phyloP scores from a whole-genome alignment of 345 rosid genomes.

The Acer saccharum region DNA sequence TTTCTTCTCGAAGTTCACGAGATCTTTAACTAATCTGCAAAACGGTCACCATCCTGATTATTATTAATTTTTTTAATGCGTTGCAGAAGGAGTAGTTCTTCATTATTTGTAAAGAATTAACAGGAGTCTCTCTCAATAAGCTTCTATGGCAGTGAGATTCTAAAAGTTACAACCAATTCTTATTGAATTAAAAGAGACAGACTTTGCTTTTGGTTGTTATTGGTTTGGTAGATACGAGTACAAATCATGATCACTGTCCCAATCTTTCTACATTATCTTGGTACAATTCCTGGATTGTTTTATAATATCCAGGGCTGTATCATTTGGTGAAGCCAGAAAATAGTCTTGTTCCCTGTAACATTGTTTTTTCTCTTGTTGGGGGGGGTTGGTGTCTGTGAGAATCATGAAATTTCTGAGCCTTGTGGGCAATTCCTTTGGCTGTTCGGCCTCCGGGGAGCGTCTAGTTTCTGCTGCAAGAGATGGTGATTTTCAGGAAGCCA shows the following conservation, averaged over 20 bases:
- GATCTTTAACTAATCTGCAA: constrained; percentile 10
- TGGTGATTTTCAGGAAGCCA: constrained; percentile 96
- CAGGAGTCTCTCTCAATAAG: constrained; percentile 13
- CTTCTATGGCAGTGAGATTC: constrained; percentile 23
- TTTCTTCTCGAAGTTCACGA: constrained; percentile 22
- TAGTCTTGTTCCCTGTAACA: too few relatives aligned
- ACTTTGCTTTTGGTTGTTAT: constrained; percentile 20
- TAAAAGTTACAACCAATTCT: constrained; percentile 32
- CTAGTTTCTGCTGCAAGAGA: constrained; percentile 98
- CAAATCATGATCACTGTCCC: not conserved
- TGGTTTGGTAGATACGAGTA: constrained; percentile 22
- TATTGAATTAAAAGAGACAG: not conserved
- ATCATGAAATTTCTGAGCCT: constrained; percentile 80
- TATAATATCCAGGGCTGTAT: not conserved
- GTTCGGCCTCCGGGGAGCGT: constrained; percentile 99
- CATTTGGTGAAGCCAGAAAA: not conserved
- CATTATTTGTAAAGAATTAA: constrained; percentile 10
- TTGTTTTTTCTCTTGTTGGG: too few relatives aligned
- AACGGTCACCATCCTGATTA: too few relatives aligned
- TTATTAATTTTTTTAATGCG: not conserved
- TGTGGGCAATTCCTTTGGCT: constrained; percentile 93
- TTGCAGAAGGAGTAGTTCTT: constrained; percentile 1
- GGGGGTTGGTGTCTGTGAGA: not conserved
- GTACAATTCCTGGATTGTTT: not conserved
- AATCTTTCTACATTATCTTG: not conserved